Evolutionary conservation across 495 filamentous ascomycete species (phyloP), one percentile per base, ranked within the genome.

Genomic region (Talaromyces nanjingensis): DNA sequence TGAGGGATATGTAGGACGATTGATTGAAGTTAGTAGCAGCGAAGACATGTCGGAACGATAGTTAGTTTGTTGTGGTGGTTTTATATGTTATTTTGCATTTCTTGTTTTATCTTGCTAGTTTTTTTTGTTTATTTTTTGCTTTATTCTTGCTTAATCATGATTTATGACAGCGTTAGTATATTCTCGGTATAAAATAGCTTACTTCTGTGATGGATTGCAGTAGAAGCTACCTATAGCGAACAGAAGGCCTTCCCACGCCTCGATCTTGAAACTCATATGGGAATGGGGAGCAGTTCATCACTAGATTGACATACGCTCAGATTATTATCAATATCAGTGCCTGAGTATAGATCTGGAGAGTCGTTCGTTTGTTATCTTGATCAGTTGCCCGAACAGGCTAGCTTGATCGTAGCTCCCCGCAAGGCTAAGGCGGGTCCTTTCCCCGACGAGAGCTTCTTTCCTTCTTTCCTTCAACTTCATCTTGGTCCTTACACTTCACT

Each of bases 1-100:
- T 0, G 80, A 82, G 59, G 81, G 81, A 6, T 80, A 82, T 71
- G 77, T 82, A 12, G 81, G 81, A 11, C 72, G 70, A 31, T 67
- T 82, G 27, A 69, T 69, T 65, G 75, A 78, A 39, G 74, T 81
- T 22, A 31, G 76, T 31, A 65, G 60, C 56, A 63, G 68, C n/a
- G 66, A 68, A n/a, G 63, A 58, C 20, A 60, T 56, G 37, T 63
- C 65, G 55, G 68, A 65, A 34, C 49, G 53, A 33, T 64, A 58
- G 18, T 59, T 49, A 1, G 45, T 0, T 49, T 9, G n/a, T 12
- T 49, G 16, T 18, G 45, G 45, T 9, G 18, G 6, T 49, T 8
- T 49, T 22, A 49, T 8, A 16, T 24, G 22, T 42, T 31, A 31
- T 7, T 31, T 31, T 31, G 29, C 4, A 31, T 31, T 31, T 31